Evolutionary conservation across 1,284 basidiomycete species (phyloP), one percentile per base, ranked within the genome.

Genomic region (Coniophora puteana): DNA sequence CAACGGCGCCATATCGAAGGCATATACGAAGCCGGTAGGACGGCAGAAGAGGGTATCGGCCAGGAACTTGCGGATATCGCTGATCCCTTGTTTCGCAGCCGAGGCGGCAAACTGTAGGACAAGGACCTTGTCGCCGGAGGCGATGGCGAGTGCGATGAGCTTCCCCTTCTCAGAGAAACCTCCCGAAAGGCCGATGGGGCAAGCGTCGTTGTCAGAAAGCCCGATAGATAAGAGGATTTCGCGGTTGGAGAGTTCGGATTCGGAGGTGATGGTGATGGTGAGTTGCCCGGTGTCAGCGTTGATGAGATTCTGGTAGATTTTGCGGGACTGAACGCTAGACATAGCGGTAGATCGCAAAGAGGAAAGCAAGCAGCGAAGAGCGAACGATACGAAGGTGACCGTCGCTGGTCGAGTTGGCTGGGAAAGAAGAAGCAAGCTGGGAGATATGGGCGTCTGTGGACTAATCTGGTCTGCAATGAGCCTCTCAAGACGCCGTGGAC

Each of bases 1-100:
- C 30, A 72, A 55, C 0, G 58, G 61, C 1, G 47, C 68, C 52
- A 71, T 60, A 41, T 72, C 66, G 32, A 72, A 72, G 12, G 65
- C 68, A 23, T 64, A 63, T 8, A 71, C 18, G 36, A 62, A 62
- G 18, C 68, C 68, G 20, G 45, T 44, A 12, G 51, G 21, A 24
- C 66, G 68, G 40, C 57, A 59, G 8, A 71, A 53, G 44, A 71
- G 53, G 23, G 55, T 32, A 45, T 53, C 57, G 41, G 50, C 34
- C 24, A 50, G 41, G 38, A 60, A 64, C 39, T 57, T 52, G n/a
- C 47, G 45, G 3, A 56, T 53, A 14, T 21, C 21, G 8, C 46
- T 43, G 16, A 21, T 24, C 5, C 27, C n/a, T 18, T 3, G 17
- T 12, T 14, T 8, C 12, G 36, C 41, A 41, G 44, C 36, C 33